Percentiles rank a stretch among this genome's conserved stretches.
Evolutionary conservation across 2,329 filamentous ascomycete genomes (phyloP).

Genomic region (Cryphonectria parasitica): DNA sequence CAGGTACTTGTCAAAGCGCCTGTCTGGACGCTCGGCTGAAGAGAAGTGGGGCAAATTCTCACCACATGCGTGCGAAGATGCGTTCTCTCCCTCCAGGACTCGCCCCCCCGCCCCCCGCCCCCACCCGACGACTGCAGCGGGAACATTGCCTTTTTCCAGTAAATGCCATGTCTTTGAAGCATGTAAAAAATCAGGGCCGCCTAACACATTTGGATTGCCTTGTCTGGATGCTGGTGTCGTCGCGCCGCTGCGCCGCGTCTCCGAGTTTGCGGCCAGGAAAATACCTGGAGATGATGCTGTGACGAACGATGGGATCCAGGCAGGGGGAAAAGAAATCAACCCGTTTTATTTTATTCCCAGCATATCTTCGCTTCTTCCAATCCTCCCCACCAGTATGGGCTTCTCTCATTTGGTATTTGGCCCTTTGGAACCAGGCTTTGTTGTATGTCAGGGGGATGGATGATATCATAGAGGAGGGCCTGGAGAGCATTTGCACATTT

Average conservation of each 20-base stretch:
- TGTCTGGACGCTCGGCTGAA: slow-evolving; percentile 63
- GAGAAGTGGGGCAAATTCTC: background rate
- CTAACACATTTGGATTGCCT: background rate
- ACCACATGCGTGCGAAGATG: background rate
- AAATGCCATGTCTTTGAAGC: background rate
- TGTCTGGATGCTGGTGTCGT: background rate
- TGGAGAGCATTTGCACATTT: slow-evolving; percentile 5
- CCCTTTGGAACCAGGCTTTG: background rate
- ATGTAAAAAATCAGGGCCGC: background rate
- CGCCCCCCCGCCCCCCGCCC: no score
- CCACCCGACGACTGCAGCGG: background rate
- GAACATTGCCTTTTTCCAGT: background rate
- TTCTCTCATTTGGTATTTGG: background rate
- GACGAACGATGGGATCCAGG: background rate
- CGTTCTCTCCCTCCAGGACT: background rate
- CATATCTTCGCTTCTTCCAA: background rate
- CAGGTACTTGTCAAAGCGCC: slow-evolving; percentile 78
- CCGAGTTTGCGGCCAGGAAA: background rate
- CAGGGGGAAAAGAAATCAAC: background rate
- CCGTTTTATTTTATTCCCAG: background rate
- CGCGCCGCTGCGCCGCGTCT: background rate
- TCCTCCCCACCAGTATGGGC: background rate
- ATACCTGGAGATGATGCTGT: background rate
- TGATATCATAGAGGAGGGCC: background rate
- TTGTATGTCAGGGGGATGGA: background rate